Conservation (phyloP, 2,329 filamentous ascomycete genomes). For the Phyllosticta ampelicida region DNA sequence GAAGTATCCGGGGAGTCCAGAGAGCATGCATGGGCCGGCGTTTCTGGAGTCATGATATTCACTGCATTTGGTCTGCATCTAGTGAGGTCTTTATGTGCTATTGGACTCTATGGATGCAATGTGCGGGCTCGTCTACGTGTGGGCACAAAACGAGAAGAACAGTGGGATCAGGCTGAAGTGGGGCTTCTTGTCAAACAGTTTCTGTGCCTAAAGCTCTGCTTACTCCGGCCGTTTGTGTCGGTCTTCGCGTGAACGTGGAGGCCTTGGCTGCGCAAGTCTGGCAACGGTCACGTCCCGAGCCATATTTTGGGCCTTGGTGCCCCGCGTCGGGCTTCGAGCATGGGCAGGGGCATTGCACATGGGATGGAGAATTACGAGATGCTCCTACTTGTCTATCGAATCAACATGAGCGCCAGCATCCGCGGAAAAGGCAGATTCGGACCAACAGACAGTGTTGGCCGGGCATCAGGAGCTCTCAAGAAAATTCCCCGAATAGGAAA, state of each 20-base stretch:
- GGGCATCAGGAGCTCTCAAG: not conserved
- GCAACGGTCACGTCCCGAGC: not conserved
- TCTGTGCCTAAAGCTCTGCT: not conserved
- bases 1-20: not conserved
- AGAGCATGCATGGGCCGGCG: not conserved
- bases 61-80: not conserved
- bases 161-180: too few relatives aligned
- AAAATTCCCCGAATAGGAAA: not conserved
- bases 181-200: not conserved
- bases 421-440: not conserved
- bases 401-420: not conserved
- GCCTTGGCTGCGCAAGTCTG: not conserved
- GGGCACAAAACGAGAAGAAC: not conserved
- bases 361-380: not conserved
- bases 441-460: not conserved
- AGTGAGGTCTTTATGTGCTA: not conserved
- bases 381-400: not conserved
- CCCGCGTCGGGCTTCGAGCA: not conserved
- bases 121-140: not conserved
- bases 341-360: not conserved
- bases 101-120: not conserved
- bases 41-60: not conserved
- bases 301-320: not conserved
- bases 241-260: too few relatives aligned
- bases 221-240: too few relatives aligned